Conservation (phyloP, 2,329 filamentous ascomycete species). For the Fusarium udum region DNA sequence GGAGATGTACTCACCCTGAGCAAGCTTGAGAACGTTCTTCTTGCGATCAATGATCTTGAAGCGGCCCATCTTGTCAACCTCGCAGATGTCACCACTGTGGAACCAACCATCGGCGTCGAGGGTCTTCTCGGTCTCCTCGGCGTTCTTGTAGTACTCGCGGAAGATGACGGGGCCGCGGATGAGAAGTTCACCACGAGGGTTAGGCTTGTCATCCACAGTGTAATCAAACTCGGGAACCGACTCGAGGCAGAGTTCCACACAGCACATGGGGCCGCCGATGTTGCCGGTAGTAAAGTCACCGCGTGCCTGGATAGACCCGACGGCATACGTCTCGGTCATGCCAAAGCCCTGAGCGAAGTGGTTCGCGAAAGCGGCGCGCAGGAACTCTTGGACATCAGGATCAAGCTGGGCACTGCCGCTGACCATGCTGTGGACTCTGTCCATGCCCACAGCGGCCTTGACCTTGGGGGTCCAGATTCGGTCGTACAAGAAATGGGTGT, state of each 20-base stretch:
- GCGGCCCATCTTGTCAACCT: conserved; percentile 84
- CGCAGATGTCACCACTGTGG: conserved; percentile 91
- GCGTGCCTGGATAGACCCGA: conserved; percentile 73
- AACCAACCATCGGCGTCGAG: conserved; percentile 95
- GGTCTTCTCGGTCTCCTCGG: conserved; percentile 83
- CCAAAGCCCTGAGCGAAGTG: conserved; percentile 89
- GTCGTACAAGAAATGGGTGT: conserved; percentile 81
- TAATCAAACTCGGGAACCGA: conserved; percentile 97
- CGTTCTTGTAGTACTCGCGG: conserved; percentile 88
- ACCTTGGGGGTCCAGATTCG: conserved; percentile 93
- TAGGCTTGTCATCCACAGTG: conserved; percentile 83
- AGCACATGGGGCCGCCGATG: conserved; percentile 77
- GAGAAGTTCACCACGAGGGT: conserved; percentile 89
- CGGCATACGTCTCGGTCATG: conserved; percentile 91
- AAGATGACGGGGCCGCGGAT: conserved; percentile 84
- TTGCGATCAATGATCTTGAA: conserved; percentile 94
- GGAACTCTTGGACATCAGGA: conserved; percentile 85
- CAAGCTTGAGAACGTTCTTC: conserved; percentile 99
- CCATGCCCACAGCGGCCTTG: conserved; percentile 80
- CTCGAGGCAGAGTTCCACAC: conserved; percentile 79
- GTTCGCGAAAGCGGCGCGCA: conserved; percentile 83
- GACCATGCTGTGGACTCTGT: conserved; percentile 77
- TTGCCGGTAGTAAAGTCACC: conserved; percentile 81
- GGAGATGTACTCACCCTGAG: conserved; percentile 97
- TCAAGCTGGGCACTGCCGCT: conserved; percentile 93